phyloP scores from a whole-genome alignment of 1,139 yeast species.

The Wickerhamomyces sp. region DNA sequence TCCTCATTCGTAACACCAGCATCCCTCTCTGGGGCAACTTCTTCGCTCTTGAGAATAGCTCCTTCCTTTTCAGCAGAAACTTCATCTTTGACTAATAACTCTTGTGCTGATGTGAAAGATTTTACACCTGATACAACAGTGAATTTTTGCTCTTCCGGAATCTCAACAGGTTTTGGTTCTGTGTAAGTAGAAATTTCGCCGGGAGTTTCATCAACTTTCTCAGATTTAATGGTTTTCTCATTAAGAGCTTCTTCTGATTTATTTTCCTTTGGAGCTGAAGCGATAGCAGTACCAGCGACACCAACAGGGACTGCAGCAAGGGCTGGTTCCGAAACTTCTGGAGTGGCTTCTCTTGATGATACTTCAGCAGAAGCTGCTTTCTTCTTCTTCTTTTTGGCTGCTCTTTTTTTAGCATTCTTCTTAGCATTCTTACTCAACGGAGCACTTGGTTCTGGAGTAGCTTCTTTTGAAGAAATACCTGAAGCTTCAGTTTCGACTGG shows the following conservation, averaged over 20 bases:
- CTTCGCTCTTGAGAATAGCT: background rate
- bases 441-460: conserved; percentile 11
- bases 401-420: conserved; percentile 20
- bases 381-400: conserved; percentile 20
- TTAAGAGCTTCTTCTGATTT: background rate
- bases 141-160: conserved; percentile 16
- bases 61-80: background rate
- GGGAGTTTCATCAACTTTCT: background rate
- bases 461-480: conserved; percentile 9
- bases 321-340: conserved; percentile 5
- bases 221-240: background rate
- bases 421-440: conserved; percentile 16
- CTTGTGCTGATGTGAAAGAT: background rate
- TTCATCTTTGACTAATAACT: background rate
- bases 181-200: background rate
- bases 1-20: background rate
- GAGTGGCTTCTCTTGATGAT: conserved; percentile 6
- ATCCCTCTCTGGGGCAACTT: background rate
- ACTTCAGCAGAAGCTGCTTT: conserved; percentile 6
- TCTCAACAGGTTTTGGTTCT: conserved; percentile 13
- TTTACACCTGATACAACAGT: conserved; percentile 7
- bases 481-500: background rate
- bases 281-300: conserved; percentile 1
- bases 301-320: conserved; percentile 6
- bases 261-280: background rate